Evolutionary conservation across 106 monocot species (phyloP).

Genomic region (Alisma plantagoaquatica): DNA sequence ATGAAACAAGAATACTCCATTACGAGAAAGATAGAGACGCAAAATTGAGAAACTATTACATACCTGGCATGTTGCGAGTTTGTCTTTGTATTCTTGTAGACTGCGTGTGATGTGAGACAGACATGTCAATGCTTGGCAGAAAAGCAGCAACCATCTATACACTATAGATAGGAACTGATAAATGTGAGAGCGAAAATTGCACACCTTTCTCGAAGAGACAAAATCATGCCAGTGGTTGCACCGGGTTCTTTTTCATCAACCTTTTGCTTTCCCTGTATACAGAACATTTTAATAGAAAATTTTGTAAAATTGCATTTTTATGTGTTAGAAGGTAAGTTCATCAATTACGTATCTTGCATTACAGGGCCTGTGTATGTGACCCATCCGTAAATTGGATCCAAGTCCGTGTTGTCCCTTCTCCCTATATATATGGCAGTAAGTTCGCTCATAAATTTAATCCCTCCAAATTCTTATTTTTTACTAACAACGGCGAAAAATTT

Average conservation of each 20-base stretch:
- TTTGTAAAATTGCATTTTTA: too few species aligned
- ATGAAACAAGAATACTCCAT: too few species aligned
- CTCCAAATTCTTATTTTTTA: too few species aligned
- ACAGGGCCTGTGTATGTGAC: background rate
- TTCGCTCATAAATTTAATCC: too few species aligned
- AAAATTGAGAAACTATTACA: too few species aligned
- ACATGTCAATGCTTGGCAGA: background rate
- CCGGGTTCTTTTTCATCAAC: conserved; percentile 90
- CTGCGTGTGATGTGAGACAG: conserved; percentile 23
- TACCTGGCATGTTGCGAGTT: conserved; percentile 77
- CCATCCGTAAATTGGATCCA: too few species aligned
- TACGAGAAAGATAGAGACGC: too few species aligned
- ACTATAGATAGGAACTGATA: background rate
- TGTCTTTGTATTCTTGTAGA: conserved; percentile 77
- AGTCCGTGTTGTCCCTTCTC: too few species aligned
- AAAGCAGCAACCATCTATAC: background rate
- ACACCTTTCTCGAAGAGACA: conserved; percentile 98
- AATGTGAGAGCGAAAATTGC: background rate
- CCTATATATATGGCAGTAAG: too few species aligned
- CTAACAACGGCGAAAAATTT: too few species aligned
- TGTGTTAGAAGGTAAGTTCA: background rate
- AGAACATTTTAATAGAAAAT: too few species aligned
- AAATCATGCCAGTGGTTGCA: conserved; percentile 90
- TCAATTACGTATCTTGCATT: too few species aligned
- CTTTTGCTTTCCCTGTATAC: conserved; percentile 47